phyloP scores from a whole-genome alignment of 306 rosid genomes.

The Adenanthera pavonina region DNA sequence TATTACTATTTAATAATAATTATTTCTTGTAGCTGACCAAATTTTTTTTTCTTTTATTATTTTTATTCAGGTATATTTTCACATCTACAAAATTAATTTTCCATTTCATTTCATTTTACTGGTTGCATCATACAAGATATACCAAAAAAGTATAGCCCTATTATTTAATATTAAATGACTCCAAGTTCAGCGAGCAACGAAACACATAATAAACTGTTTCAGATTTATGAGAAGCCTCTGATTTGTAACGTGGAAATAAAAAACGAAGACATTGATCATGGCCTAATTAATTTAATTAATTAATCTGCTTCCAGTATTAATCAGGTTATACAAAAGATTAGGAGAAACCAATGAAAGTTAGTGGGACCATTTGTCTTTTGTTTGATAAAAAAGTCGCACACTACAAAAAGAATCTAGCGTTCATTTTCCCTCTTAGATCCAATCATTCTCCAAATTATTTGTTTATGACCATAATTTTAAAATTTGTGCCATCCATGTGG shows the following conservation, averaged over 20 bases:
- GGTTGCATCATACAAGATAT: too few relatives aligned
- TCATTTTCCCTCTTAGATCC: background rate
- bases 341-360: background rate
- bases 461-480: background rate
- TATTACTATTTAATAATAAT: too few relatives aligned
- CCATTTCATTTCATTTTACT: too few relatives aligned
- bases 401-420: background rate
- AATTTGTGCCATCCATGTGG: background rate
- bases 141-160: background rate
- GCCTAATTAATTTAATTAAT: background rate
- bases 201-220: background rate
- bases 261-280: background rate
- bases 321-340: background rate
- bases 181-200: background rate
- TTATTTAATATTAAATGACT: too few relatives aligned
- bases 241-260: background rate
- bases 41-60: too few relatives aligned
- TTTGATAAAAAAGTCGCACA: background rate
- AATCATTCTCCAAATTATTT: conserved; percentile 2
- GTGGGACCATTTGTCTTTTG: background rate
- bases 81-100: too few relatives aligned
- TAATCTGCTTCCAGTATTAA: background rate
- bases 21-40: too few relatives aligned
- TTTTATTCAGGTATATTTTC: too few relatives aligned
- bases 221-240: background rate